Percentiles rank a stretch among this genome's conserved stretches.
phyloP scores from a whole-genome alignment of 1,139 yeast species.

The Candida sanyaensis region DNA sequence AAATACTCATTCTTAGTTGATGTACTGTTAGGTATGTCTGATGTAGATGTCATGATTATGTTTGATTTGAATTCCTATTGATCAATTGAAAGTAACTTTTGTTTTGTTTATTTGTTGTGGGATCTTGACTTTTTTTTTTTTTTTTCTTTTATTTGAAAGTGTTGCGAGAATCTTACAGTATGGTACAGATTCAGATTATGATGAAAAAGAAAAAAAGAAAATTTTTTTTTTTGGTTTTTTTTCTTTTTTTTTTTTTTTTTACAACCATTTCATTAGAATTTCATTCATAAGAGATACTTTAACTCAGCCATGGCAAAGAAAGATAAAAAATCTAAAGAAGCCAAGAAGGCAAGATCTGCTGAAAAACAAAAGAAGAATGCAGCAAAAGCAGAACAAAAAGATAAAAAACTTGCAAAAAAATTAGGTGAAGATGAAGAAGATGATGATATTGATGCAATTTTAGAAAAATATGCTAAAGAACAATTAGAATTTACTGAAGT shows the following conservation, averaged over 20 bases:
- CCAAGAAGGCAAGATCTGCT: slow-evolving; percentile 87
- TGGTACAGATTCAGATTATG: too few relatives aligned
- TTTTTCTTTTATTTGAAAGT: neutral
- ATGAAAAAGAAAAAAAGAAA: neutral
- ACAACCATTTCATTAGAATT: neutral
- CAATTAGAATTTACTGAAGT: slow-evolving; percentile 81
- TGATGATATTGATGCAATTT: slow-evolving; percentile 80
- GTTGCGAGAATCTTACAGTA: neutral
- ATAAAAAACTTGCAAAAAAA: slow-evolving; percentile 75
- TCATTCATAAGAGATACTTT: neutral
- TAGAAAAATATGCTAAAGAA: slow-evolving; percentile 75
- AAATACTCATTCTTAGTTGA: slow-evolving; percentile 21
- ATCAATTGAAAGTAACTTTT: neutral
- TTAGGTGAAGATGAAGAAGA: slow-evolving; percentile 82
- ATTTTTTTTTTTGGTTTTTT: slow-evolving; percentile 2
- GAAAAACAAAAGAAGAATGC: slow-evolving; percentile 79
- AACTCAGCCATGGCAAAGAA: slow-evolving; percentile 69
- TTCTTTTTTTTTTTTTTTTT: neutral
- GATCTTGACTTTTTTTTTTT: neutral
- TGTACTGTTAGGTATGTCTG: neutral
- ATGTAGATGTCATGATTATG: slow-evolving; percentile 5
- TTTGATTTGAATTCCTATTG: too few relatives aligned
- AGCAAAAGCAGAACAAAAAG: slow-evolving; percentile 71
- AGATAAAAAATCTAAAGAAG: slow-evolving; percentile 81
- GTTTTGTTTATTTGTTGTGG: slow-evolving; percentile 4